Evolutionary conservation across 768 basidiomycete genomes (phyloP), one percentile per base, ranked within the genome.

Genomic region (Hygrophoropsis aurantiaca): DNA sequence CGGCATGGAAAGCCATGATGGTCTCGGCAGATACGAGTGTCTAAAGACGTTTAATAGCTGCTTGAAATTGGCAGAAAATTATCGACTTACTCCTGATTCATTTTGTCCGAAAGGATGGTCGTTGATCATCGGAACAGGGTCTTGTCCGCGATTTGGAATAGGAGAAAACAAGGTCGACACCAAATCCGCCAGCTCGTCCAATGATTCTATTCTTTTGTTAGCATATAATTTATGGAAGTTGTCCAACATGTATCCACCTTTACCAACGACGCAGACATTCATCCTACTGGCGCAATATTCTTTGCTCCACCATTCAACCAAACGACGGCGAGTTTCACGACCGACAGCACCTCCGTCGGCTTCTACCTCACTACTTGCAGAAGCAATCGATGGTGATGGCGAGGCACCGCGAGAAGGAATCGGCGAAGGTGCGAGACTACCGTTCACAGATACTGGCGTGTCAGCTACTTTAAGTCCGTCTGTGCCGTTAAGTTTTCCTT

Each of bases 1-100:
- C 56, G 0, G 80, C 84, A 58, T 91, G 87, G 66, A 92, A 83
- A 19, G 85, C 79, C 84, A 90, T 91, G 54, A 97, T 79, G 0
- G 92, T 94, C 66, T 93, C 86, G n/a, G 86, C 80, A 40, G 81
- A 87, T 8, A 97, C 85, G 49, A 92, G 74, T 3, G 87, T 87
- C 82, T 90, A 51, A 42, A 58, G 61, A 9, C 62, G 38, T 54
- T 43, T 35, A 50, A 38, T 59, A 50, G 46, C 51, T 52, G 52
- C 38, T 43, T 19, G 40, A 40, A 7, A 19, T 20, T 21, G 13
- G 56, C 48, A 50, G 49, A 53, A 41, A 42, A 27, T 26, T 19
- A 23, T 15, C n/a, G 20, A 77, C 84, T 57, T 68, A 89, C 89
- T 30, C 84, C 84, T 65, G 75, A 81, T 63, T 91, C 79, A 34